Evolutionary conservation across 2,329 filamentous ascomycete genomes (phyloP).

Genomic region (Mycosphaerella arachidis): DNA sequence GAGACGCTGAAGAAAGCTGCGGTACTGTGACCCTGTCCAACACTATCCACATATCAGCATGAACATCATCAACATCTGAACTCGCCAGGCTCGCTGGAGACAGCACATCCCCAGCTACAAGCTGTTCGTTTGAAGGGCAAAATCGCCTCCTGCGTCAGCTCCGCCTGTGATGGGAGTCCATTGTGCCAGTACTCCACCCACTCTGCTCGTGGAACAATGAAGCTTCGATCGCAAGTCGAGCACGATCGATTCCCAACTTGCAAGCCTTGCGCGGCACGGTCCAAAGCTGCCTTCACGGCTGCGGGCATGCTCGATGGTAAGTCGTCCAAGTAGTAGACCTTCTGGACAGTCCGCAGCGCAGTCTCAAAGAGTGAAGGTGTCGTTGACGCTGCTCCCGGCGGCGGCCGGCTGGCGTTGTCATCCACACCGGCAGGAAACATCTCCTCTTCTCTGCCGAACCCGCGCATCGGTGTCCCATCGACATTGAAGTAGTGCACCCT

Average conservation of each 20-base stretch:
- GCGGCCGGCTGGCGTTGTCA: not conserved
- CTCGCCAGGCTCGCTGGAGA: constrained; percentile 17
- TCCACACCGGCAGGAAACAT: constrained; percentile 8
- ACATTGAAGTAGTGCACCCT: constrained; percentile 26
- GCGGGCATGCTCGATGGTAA: constrained; percentile 20
- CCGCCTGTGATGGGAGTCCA: constrained; percentile 22
- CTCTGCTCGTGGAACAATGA: constrained; percentile 31
- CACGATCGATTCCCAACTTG: constrained; percentile 30
- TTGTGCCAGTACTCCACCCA: constrained; percentile 37
- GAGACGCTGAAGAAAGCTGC: not conserved
- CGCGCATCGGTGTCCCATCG: constrained; percentile 25
- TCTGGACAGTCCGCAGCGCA: constrained; percentile 26
- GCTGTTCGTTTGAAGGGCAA: constrained; percentile 32
- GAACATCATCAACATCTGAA: constrained; percentile 10
- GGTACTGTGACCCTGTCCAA: not conserved
- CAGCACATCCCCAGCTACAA: constrained; percentile 33
- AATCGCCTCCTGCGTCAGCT: constrained; percentile 26
- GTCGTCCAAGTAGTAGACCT: constrained; percentile 25
- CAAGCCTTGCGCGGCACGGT: constrained; percentile 14
- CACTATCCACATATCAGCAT: not conserved
- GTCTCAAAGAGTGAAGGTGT: constrained; percentile 36
- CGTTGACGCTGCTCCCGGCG: not conserved
- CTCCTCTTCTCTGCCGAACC: not conserved
- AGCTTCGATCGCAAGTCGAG: constrained; percentile 29
- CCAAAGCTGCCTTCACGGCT: constrained; percentile 20